A percentile compares a stretch with the other conserved stretches of the same genome.
Conservation (phyloP, 1,284 basidiomycete genomes). For the Ceratobasidium sp. region DNA sequence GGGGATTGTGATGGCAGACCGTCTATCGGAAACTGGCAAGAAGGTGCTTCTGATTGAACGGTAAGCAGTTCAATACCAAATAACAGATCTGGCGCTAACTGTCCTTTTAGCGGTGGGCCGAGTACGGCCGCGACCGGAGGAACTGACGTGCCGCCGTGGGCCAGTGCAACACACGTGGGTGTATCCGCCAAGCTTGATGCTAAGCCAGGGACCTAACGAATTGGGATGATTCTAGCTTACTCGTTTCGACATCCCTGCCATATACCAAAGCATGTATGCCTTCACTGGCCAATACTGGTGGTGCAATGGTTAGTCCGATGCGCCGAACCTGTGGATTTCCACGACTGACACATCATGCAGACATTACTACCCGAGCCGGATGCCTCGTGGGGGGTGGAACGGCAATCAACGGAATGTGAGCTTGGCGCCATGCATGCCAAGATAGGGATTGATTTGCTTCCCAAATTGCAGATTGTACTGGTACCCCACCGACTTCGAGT, state of each 20-base stretch:
- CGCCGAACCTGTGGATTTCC: slow-evolving; percentile 21
- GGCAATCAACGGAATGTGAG: slow-evolving; percentile 73
- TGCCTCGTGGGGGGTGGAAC: slow-evolving; percentile 75
- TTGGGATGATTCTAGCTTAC: slow-evolving; percentile 66
- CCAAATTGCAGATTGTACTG: slow-evolving; percentile 66
- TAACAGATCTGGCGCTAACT: slow-evolving; percentile 41
- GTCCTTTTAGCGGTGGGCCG: slow-evolving; percentile 68
- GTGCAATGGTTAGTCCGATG: slow-evolving; percentile 65
- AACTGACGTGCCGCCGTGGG: slow-evolving; percentile 69
- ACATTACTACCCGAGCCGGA: slow-evolving; percentile 72
- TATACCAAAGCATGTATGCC: slow-evolving; percentile 62
- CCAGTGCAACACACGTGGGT: slow-evolving; percentile 64
- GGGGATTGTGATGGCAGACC: slow-evolving; percentile 66
- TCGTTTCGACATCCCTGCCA: slow-evolving; percentile 73
- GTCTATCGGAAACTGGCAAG: slow-evolving; percentile 71
- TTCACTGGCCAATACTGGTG: slow-evolving; percentile 69
- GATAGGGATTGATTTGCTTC: background rate
- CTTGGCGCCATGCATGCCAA: background rate
- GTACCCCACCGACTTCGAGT: slow-evolving; percentile 67
- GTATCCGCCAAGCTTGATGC: slow-evolving; percentile 43
- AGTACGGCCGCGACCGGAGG: slow-evolving; percentile 73
- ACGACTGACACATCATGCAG: slow-evolving; percentile 53
- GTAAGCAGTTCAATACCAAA: slow-evolving; percentile 59
- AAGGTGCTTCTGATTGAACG: slow-evolving; percentile 45
- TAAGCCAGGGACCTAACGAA: slow-evolving; percentile 19